Evolutionary conservation across 208 protist genomes (phyloP).

Genomic region (Leishmania arabica): DNA sequence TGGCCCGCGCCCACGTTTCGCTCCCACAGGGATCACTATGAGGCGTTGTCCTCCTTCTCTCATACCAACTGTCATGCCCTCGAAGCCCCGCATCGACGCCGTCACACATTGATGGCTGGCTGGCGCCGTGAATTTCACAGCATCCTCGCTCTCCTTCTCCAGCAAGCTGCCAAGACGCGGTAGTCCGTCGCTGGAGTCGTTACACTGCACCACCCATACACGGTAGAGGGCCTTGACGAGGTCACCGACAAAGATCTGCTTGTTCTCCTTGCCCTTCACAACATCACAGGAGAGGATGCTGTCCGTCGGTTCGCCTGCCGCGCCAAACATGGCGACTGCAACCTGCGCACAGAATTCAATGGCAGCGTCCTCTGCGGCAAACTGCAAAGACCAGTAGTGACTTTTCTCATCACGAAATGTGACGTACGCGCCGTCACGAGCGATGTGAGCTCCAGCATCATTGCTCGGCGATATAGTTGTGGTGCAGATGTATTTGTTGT

Average conservation of each 20-base stretch:
- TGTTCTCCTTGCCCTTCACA: constrained; percentile 37
- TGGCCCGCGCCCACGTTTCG: constrained; percentile 55
- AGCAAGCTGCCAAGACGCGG: constrained; percentile 69
- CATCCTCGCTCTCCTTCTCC: constrained; percentile 54
- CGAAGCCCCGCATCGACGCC: constrained; percentile 74
- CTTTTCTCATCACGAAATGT: constrained; percentile 76
- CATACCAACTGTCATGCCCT: constrained; percentile 79
- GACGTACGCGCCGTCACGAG: constrained; percentile 58
- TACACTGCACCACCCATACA: constrained; percentile 64
- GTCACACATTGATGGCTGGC: constrained; percentile 65
- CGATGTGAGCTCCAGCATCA: constrained; percentile 60
- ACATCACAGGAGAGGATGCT: constrained; percentile 67
- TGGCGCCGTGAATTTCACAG: constrained; percentile 45
- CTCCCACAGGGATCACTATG: constrained; percentile 52
- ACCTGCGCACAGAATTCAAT: constrained; percentile 66
- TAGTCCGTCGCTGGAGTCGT: constrained; percentile 25
- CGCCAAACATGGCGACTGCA: constrained; percentile 70
- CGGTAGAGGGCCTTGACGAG: constrained; percentile 53
- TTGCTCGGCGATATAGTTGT: constrained; percentile 65
- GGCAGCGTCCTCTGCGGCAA: constrained; percentile 42
- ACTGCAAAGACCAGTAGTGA: constrained; percentile 66
- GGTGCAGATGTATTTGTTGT: constrained; percentile 76
- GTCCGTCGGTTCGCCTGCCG: constrained; percentile 50
- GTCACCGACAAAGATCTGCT: constrained; percentile 63
- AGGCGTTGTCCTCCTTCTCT: constrained; percentile 57